A percentile compares a stretch with the other conserved stretches of the same genome.
These are phyloP conservation scores for Cercospora brassicicola DNA, from an alignment of 2,329 filamentous ascomycete genomes.

Conservation along the genomic window DNA sequence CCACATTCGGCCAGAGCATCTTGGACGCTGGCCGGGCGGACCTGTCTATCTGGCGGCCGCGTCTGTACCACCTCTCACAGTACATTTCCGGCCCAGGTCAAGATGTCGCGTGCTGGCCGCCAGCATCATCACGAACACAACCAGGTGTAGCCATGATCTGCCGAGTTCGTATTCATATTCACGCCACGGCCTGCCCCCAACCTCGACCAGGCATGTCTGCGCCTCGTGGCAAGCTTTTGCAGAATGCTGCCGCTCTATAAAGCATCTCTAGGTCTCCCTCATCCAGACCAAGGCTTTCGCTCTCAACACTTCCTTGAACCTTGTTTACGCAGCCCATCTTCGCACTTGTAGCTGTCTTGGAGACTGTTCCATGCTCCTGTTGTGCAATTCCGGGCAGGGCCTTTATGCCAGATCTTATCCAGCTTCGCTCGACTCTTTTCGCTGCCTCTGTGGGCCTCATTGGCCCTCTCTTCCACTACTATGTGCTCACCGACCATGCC, in stretches of 20 bases:
- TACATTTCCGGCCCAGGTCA: neutral
- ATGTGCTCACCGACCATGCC: conserved; percentile 9
- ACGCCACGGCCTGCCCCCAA: neutral
- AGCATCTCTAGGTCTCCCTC: conserved; percentile 7
- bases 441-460: neutral
- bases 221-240: conserved; percentile 3
- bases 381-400: neutral
- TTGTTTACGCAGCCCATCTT: neutral
- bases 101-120: neutral
- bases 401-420: neutral
- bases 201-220: neutral
- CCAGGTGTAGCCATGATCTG: conserved; percentile 1
- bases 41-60: neutral
- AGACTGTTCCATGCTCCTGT: neutral
- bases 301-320: conserved; percentile 7
- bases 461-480: neutral
- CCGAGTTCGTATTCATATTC: neutral
- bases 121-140: conserved; percentile 2
- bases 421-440: neutral
- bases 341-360: neutral
- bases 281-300: neutral
- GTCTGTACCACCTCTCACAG: neutral
- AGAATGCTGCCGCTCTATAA: conserved; percentile 3
- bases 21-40: neutral
- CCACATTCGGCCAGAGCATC: neutral